These are phyloP conservation scores for Pyrenophora tritici-repentis DNA, from an alignment of 2,329 filamentous ascomycete genomes.

Conservation along the genomic window DNA sequence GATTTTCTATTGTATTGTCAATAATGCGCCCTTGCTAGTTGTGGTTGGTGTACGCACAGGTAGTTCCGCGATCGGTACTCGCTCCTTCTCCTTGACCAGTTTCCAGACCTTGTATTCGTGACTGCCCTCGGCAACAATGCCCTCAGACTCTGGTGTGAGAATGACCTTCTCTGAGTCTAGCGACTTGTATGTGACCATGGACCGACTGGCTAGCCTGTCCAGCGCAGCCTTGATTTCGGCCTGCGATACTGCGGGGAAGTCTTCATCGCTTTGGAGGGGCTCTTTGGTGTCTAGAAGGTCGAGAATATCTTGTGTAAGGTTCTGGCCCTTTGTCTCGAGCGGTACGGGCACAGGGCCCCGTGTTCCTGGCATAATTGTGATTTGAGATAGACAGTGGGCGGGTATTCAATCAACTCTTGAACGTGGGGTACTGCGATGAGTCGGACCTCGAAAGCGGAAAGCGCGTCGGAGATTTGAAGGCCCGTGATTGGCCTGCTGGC, in stretches of 20 bases:
- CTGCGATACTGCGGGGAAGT: constrained; percentile 53
- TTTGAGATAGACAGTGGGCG: constrained; percentile 10
- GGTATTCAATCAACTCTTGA: constrained; percentile 19
- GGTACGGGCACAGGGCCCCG: constrained; percentile 56
- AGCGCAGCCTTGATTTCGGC: constrained; percentile 78
- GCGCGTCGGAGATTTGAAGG: constrained; percentile 27
- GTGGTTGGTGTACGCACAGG: constrained; percentile 41
- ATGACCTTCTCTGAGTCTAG: constrained; percentile 77
- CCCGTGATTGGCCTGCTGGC: constrained; percentile 23
- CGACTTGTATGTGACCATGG: constrained; percentile 85
- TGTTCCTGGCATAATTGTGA: constrained; percentile 50
- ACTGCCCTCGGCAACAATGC: constrained; percentile 62
- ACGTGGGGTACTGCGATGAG: constrained; percentile 33
- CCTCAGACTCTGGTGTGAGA: constrained; percentile 80
- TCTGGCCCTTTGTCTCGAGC: constrained; percentile 45
- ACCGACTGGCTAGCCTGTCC: constrained; percentile 80
- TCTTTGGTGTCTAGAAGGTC: constrained; percentile 63
- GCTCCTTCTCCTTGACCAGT: constrained; percentile 52
- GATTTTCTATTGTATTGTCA: constrained; percentile 53
- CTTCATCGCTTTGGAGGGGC: constrained; percentile 59
- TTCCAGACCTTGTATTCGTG: constrained; percentile 59
- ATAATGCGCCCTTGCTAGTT: constrained; percentile 1
- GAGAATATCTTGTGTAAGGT: constrained; percentile 78
- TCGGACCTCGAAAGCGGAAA: constrained; percentile 35
- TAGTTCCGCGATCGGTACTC: constrained; percentile 54